Conservation (phyloP, 2,329 filamentous ascomycete genomes). For the Exophiala bonariae region DNA sequence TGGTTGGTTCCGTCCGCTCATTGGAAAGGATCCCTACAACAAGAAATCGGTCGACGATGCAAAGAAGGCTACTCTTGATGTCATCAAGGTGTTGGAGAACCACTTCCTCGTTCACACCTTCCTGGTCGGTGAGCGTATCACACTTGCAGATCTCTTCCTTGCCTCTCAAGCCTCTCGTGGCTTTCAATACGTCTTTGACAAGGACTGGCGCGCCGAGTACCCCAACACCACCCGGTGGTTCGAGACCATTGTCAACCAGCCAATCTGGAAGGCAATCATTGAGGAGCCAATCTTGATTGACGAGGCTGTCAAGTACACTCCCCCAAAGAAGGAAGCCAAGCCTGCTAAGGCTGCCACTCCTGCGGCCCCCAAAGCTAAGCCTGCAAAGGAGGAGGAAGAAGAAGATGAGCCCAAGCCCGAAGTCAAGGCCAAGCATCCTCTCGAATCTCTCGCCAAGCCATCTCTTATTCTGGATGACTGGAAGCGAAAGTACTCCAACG, state of each 20-base stretch:
- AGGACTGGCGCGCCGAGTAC: slow-evolving; percentile 78
- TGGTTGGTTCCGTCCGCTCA: slow-evolving; percentile 82
- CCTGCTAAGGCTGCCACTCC: slow-evolving; percentile 71
- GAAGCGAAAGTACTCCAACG: slow-evolving; percentile 99
- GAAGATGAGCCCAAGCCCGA: slow-evolving; percentile 60
- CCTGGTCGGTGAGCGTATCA: slow-evolving; percentile 96
- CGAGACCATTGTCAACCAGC: slow-evolving; percentile 88
- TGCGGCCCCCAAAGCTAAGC: slow-evolving; percentile 47
- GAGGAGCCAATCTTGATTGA: slow-evolving; percentile 77
- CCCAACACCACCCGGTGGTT: slow-evolving; percentile 92
- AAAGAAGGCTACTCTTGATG: slow-evolving; percentile 67
- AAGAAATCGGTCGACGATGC: slow-evolving; percentile 93
- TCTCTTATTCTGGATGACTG: slow-evolving; percentile 88
- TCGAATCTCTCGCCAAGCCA: slow-evolving; percentile 78
- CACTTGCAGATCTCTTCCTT: slow-evolving; percentile 89
- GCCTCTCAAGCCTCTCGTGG: slow-evolving; percentile 77
- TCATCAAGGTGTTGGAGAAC: slow-evolving; percentile 73
- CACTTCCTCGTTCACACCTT: slow-evolving; percentile 92
- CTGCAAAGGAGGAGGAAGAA: slow-evolving; percentile 53
- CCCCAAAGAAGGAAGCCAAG: slow-evolving; percentile 69
- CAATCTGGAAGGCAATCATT: slow-evolving; percentile 80
- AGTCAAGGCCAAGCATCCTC: slow-evolving; percentile 93
- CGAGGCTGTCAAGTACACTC: slow-evolving; percentile 70
- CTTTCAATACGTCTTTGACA: slow-evolving; percentile 94
- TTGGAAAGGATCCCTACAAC: slow-evolving; percentile 85